Conservation (phyloP, 2,329 filamentous ascomycete species). For the Paraphaeosphaeria sporulosa region DNA sequence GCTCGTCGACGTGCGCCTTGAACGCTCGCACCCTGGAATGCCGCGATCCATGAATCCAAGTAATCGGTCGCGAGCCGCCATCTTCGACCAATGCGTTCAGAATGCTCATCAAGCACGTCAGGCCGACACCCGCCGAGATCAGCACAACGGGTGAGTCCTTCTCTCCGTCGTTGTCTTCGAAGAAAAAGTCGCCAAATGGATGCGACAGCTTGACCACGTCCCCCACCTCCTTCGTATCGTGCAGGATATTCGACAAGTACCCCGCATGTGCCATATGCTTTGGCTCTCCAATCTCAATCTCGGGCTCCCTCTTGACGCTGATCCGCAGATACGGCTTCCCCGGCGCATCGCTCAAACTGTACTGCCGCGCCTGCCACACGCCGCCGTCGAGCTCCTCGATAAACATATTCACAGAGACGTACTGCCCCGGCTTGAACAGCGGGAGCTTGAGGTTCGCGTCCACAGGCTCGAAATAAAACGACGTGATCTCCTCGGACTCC, state of each 20-base stretch:
- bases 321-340: constrained; percentile 70
- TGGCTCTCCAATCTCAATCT: constrained; percentile 57
- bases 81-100: constrained; percentile 60
- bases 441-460: constrained; percentile 68
- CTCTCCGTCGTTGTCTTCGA: constrained; percentile 57
- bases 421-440: constrained; percentile 73
- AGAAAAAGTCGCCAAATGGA: constrained; percentile 68
- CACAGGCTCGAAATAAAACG: constrained; percentile 72
- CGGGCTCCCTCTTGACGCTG: constrained; percentile 72
- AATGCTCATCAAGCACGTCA: constrained; percentile 72
- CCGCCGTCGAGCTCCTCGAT: constrained; percentile 58
- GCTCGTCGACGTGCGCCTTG: constrained; percentile 55
- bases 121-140: constrained; percentile 72
- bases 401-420: constrained; percentile 69
- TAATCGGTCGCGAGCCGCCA: constrained; percentile 57
- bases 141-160: constrained; percentile 66
- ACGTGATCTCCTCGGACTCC: constrained; percentile 73
- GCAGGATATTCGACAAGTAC: constrained; percentile 73
- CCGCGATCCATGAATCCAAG: constrained; percentile 69
- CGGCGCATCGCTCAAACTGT: constrained; percentile 74
- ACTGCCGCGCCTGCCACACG: constrained; percentile 73
- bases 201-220: constrained; percentile 71
- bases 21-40: constrained; percentile 64
- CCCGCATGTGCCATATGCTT: constrained; percentile 63
- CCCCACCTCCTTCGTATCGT: constrained; percentile 67